A percentile compares a stretch with the other conserved stretches of the same genome.
Evolutionary conservation across 148 eudicot genomes (phyloP).

Genomic region (Rhododendron simsii): DNA sequence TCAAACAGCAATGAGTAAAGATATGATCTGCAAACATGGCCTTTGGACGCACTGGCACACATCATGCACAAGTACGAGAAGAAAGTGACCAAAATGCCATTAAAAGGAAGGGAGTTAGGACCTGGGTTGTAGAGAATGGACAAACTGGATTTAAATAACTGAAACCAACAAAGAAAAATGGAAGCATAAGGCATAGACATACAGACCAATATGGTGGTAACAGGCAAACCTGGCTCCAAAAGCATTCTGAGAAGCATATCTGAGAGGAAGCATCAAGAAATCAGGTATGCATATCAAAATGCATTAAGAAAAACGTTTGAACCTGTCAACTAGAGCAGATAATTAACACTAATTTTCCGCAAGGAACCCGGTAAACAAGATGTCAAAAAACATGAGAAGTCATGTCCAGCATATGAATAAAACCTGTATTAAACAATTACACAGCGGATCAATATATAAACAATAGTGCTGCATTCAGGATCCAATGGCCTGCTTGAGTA

Average conservation of each 20-base stretch:
- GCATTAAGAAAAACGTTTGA: background rate
- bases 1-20: constrained; percentile 7
- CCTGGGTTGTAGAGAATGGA: background rate
- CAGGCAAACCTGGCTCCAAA: constrained; percentile 61
- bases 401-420: background rate
- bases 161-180: background rate
- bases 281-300: constrained; percentile 15
- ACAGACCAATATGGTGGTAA: constrained; percentile 59
- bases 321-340: background rate
- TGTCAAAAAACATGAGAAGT: constrained; percentile 1
- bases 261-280: constrained; percentile 32
- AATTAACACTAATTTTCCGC: background rate
- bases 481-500: background rate
- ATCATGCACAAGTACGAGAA: background rate
- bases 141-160: background rate
- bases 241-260: constrained; percentile 74
- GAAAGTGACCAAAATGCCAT: constrained; percentile 5
- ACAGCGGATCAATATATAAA: background rate
- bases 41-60: background rate
- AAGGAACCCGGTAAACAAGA: background rate
- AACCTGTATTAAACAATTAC: background rate
- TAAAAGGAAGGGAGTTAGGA: constrained; percentile 5
- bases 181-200: constrained; percentile 6
- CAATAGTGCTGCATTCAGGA: background rate
- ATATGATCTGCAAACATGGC: constrained; percentile 8